phyloP scores from a whole-genome alignment of 352 stramenopile genomes.

The Pythium rishiriense region DNA sequence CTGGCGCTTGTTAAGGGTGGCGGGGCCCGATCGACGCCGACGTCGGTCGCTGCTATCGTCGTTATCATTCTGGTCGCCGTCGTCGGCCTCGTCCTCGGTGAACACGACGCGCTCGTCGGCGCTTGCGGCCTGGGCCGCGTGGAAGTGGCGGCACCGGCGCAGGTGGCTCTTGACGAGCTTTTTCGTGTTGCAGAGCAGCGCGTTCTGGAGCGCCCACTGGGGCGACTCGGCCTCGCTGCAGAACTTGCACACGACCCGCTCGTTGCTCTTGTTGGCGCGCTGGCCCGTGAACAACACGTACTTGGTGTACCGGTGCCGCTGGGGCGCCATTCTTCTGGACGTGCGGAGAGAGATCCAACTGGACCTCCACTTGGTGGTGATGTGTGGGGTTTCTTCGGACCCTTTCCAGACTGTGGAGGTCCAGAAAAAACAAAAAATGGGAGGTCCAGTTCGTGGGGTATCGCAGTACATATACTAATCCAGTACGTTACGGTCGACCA shows the following conservation, averaged over 20 bases:
- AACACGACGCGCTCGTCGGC: constrained; percentile 27
- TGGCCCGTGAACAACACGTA: constrained; percentile 29
- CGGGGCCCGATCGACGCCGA: neutral
- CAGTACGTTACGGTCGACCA: neutral
- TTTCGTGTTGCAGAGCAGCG: constrained; percentile 35
- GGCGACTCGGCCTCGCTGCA: constrained; percentile 31
- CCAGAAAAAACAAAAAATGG: too few species aligned
- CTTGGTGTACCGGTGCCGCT: constrained; percentile 30
- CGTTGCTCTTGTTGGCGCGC: constrained; percentile 34
- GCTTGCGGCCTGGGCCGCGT: constrained; percentile 14
- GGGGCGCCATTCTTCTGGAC: constrained; percentile 26
- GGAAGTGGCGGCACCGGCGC: constrained; percentile 28
- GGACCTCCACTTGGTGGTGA: neutral
- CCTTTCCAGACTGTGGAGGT: too few species aligned
- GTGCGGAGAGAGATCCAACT: constrained; percentile 2
- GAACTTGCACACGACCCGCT: constrained; percentile 32
- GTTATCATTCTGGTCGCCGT: neutral
- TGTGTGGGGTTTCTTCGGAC: neutral
- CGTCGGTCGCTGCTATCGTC: neutral
- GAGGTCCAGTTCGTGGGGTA: constrained; percentile 6
- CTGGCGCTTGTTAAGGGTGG: constrained; percentile 15
- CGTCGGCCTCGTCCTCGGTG: constrained; percentile 27
- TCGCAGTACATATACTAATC: neutral
- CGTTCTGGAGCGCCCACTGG: constrained; percentile 29
- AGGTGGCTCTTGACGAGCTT: constrained; percentile 32